A percentile compares a stretch with the other conserved stretches of the same genome.
Evolutionary conservation across 2,329 filamentous ascomycete species (phyloP).

Genomic region (Xylaria sp.): DNA sequence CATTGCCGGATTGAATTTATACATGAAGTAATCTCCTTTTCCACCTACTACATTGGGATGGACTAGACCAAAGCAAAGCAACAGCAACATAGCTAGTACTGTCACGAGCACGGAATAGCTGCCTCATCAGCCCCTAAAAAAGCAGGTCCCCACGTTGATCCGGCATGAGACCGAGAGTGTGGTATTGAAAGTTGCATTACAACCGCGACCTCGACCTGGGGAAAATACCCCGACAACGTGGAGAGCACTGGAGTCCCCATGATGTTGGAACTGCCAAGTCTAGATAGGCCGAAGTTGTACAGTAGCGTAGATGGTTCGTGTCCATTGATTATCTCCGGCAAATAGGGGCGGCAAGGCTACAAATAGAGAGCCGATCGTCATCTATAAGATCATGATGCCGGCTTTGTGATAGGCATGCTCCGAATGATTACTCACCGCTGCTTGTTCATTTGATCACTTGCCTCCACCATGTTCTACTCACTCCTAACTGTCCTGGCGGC

Average conservation of each 20-base stretch:
- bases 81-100: not conserved
- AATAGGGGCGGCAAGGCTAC: slow-evolving; percentile 4
- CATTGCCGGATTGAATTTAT: not conserved
- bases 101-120: slow-evolving; percentile 11
- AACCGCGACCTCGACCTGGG: slow-evolving; percentile 8
- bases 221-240: not conserved
- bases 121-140: slow-evolving; percentile 7
- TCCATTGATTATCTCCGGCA: not conserved
- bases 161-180: slow-evolving; percentile 27
- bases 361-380: slow-evolving; percentile 18
- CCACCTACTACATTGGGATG: slow-evolving; percentile 32
- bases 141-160: slow-evolving; percentile 26
- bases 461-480: slow-evolving; percentile 35
- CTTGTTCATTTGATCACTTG: not conserved
- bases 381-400: not conserved
- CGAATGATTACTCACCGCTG: not conserved
- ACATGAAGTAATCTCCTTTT: not conserved
- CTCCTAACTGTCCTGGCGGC: slow-evolving; percentile 37
- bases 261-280: not conserved
- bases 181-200: slow-evolving; percentile 6
- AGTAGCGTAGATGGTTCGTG: not conserved
- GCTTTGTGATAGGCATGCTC: not conserved
- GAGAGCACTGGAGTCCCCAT: not conserved
- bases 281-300: no score
- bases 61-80: slow-evolving; percentile 1